Evolutionary conservation across 2,329 filamentous ascomycete species (phyloP), one percentile per base, ranked within the genome.

Genomic region (Curvularia hawaiiensis): DNA sequence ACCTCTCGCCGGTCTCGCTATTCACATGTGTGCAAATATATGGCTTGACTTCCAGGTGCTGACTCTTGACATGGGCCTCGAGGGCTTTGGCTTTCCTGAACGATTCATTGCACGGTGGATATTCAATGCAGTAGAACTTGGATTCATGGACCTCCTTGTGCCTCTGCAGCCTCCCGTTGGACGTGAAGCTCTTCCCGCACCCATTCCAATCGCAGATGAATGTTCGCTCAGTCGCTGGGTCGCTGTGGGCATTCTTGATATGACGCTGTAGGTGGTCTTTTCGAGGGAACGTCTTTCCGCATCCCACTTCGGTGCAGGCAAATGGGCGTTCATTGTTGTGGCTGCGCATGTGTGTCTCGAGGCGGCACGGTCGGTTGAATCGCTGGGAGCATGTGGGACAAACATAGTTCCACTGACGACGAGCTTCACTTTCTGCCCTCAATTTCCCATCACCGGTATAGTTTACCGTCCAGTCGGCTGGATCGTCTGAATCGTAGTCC

Each of bases 51-150:
- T 88, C 81, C 39, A 94, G 79, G 74, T 98, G 94, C 12, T 88
- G 88, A 10, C 86, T 85, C 52, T 88, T 86, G 61, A 97, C 85
- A 73, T 98, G 94, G 50, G 90, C 88, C 72, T 93, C 87, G 16
- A 97, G 82, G 0, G 92, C 96, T 63, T 92, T 88, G 72, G 92
- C 89, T 77, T 97, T 97, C 60, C 94, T 86, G 75, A 97, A 98
- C 20, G 86, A 87, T 77, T 91, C 85, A 18, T 85, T 84, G 77
- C 92, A 97, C 0, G 84, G 85, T 1, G 84, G 83, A 65, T 86
- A 88, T 33, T 86, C 88, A 22, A 84, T 86, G 71, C 92, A 97
- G 52, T 89, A 84, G 71, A 95, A 89, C 64, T 88, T 85, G 52
- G 89, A 89, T 69, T 90, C 85, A 74, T 97, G 93, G 1, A 90